phyloP scores from a whole-genome alignment of 306 rosid genomes.

The Hippophae gyantsensis region DNA sequence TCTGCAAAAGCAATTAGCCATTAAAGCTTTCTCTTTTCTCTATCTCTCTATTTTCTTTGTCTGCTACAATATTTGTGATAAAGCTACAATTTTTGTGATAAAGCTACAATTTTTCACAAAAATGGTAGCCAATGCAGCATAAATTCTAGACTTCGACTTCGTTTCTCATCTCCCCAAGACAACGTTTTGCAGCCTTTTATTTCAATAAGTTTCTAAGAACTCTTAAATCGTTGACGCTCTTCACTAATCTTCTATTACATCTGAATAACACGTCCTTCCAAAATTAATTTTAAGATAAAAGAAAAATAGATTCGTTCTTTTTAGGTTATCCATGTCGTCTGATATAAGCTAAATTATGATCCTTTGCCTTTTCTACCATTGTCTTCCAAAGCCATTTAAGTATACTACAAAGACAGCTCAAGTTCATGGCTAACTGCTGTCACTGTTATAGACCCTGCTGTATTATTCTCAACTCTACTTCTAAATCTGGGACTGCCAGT shows the following conservation, averaged over 20 bases:
- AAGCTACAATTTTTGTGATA: constrained; percentile 22
- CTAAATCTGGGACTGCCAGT: constrained; percentile 9
- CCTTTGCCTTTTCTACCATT: background rate
- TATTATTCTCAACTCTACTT: constrained; percentile 1
- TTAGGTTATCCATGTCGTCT: constrained; percentile 65
- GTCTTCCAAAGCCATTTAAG: background rate
- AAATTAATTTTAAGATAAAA: background rate
- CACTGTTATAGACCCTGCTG: constrained; percentile 13
- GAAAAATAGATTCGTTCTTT: background rate
- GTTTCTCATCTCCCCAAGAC: constrained; percentile 10
- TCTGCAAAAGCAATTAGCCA: constrained; percentile 10
- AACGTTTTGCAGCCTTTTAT: constrained; percentile 22
- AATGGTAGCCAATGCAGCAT: constrained; percentile 27
- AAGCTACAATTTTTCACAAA: constrained; percentile 21
- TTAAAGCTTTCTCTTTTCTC: constrained; percentile 12
- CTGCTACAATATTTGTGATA: constrained; percentile 19
- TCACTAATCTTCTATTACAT: constrained; percentile 3
- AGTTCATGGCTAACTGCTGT: constrained; percentile 33
- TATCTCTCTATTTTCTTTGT: constrained; percentile 10
- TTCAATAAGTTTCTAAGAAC: constrained; percentile 5
- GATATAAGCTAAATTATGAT: constrained; percentile 56
- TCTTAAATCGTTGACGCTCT: constrained; percentile 1
- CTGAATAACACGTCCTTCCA: constrained; percentile 2
- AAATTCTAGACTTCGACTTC: constrained; percentile 23
- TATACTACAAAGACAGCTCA: background rate